Percentiles rank a stretch among this genome's conserved stretches.
Conservation (phyloP, 441 rosid genomes). For the Croton laevigatus region DNA sequence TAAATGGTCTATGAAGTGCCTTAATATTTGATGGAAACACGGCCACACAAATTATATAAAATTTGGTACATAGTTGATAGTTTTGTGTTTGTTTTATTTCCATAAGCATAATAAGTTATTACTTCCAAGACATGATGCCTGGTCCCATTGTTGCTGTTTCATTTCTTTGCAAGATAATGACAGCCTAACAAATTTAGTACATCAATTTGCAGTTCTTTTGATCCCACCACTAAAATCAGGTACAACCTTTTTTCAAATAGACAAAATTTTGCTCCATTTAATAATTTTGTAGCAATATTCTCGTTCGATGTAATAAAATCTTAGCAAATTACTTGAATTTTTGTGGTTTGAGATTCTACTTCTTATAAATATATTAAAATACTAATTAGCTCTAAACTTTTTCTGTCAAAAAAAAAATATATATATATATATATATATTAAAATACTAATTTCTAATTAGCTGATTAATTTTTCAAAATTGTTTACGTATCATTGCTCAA, state of each 20-base stretch:
- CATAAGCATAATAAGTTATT: background rate
- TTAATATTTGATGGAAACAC: background rate
- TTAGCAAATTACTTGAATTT: too few species aligned
- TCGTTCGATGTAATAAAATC: too few species aligned
- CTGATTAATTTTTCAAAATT: too few species aligned
- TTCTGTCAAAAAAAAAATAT: too few species aligned
- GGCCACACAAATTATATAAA: background rate
- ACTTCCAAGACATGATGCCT: constrained; percentile 3
- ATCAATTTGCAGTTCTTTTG: background rate
- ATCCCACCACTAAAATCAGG: background rate
- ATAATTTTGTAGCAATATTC: too few species aligned
- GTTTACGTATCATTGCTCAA: background rate
- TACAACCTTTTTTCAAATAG: too few species aligned
- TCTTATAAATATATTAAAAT: too few species aligned
- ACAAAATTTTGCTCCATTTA: too few species aligned
- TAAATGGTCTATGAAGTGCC: constrained; percentile 3
- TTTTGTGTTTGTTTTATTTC: background rate
- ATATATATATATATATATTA: too few species aligned
- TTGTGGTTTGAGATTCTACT: too few species aligned
- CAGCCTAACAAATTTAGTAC: constrained; percentile 12
- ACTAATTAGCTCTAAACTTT: too few species aligned
- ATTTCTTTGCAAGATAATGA: background rate
- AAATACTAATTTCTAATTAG: too few species aligned
- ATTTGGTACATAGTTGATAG: background rate
- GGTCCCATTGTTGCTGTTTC: constrained; percentile 9